A percentile compares a stretch with the other conserved stretches of the same genome.
Evolutionary conservation across 31 red algal species (phyloP).

Genomic region (Bonnemaisonia californica): DNA sequence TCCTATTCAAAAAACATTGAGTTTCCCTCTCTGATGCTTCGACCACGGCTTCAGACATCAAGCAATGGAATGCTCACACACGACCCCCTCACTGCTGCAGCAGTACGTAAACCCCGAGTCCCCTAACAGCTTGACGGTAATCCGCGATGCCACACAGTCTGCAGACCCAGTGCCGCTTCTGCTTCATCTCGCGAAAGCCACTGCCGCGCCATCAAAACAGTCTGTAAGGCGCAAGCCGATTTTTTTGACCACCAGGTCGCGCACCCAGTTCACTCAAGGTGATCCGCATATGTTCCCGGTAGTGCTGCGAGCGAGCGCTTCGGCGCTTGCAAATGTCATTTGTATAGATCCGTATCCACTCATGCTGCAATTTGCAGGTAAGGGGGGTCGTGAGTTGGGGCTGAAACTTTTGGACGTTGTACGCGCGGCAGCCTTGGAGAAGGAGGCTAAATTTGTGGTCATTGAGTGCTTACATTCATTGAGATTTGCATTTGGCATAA

Average conservation of each 20-base stretch:
- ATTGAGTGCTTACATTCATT: constrained; percentile 56
- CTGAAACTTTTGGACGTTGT: neutral
- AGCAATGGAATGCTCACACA: too few relatives aligned
- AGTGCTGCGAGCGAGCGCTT: constrained; percentile 10
- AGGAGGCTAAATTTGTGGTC: constrained; percentile 6
- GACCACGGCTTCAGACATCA: too few relatives aligned
- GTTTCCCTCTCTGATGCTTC: too few relatives aligned
- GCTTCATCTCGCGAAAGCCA: constrained; percentile 25
- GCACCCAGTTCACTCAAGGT: neutral
- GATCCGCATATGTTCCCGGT: constrained; percentile 18
- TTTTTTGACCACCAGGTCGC: constrained; percentile 47
- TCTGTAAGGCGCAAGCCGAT: constrained; percentile 4
- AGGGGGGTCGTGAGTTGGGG: neutral
- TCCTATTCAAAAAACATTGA: too few relatives aligned
- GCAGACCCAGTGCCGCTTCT: constrained; percentile 28
- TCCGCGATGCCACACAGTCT: constrained; percentile 44
- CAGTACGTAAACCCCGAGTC: too few relatives aligned
- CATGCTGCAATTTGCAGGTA: neutral
- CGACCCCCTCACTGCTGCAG: too few relatives aligned
- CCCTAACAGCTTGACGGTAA: constrained; percentile 13
- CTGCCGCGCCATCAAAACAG: neutral
- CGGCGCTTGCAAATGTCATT: constrained; percentile 8
- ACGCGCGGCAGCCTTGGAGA: neutral
- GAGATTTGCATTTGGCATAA: constrained; percentile 37
- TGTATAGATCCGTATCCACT: constrained; percentile 31